Base-by-base conservation (phyloP, 208 protist species). In the Plasmodiophora brassicae region DNA sequence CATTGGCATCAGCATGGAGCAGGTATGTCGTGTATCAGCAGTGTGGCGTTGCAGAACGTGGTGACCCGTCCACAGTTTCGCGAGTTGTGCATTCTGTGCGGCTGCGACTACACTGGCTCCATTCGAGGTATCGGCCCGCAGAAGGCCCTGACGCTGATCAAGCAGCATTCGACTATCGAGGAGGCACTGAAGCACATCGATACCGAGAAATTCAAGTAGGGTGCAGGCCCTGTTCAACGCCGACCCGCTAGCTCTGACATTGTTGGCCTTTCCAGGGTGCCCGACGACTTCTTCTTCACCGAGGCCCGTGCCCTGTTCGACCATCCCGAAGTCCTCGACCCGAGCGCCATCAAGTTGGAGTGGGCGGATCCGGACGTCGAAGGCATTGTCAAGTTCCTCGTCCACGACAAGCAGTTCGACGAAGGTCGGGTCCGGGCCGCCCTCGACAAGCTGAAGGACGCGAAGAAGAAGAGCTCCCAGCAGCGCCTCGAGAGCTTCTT, bases 51-150 rank as follows among this genome's bases (percentile, higher is more conserved):
- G 10, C 45, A 44, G 28, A 35, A 45, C 65, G 22, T 28, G 14
- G 10, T 60, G 5, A 83, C 65, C 85, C 28, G 36, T 5, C 32
- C 38, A 53, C 43, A 99, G 92, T 99, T 99, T 90, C 95, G 99
- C 84, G 97, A 99, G 91, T 91, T 99, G 36, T 99, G 97, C 92
- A 99, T 99, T 87, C 93, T 99, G 0, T 94, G 98, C 0, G 98
- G 98, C 8, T 99, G 98, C 90, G 98, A 99, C 92, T 99, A 99
- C 91, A 96, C 96, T 20, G 95, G 95, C 0, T 96, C 96, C n/a
- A 99, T 99, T 88, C 90, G 95, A 36, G 98, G 98, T 20, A 98
- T 99, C 84, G 98, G 98, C 0, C 83, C 83, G 38, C 86, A 85
- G 60, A 89, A 83, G n/a, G 72, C 88, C 5, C 86, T 71, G 28